Evolutionary conservation across 192 early-diverging fungal species (phyloP).

Genomic region (Linnemannia exigua): DNA sequence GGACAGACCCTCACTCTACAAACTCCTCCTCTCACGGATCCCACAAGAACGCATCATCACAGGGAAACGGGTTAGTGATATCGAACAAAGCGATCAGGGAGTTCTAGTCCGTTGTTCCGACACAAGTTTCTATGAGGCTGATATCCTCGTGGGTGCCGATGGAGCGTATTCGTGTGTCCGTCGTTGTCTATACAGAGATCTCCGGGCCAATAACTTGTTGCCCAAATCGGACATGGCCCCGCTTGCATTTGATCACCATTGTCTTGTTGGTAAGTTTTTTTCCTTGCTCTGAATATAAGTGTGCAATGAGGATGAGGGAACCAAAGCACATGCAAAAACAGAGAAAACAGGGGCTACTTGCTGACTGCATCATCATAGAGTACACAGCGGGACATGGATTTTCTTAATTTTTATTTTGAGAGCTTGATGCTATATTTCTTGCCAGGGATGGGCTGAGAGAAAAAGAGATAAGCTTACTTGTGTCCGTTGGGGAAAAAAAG

Average conservation of each 20-base stretch:
- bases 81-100: slow-evolving; percentile 18
- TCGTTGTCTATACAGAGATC: slow-evolving; percentile 33
- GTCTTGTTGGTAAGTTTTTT: slow-evolving; percentile 40
- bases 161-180: slow-evolving; percentile 42
- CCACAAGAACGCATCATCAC: slow-evolving; percentile 25
- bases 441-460: background rate
- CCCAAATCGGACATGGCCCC: slow-evolving; percentile 43
- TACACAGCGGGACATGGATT: background rate
- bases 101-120: slow-evolving; percentile 37
- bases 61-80: slow-evolving; percentile 32
- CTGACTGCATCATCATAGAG: background rate
- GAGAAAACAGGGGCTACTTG: slow-evolving; percentile 4
- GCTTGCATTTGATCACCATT: slow-evolving; percentile 45
- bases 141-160: slow-evolving; percentile 48
- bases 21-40: slow-evolving; percentile 32
- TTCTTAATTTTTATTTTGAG: slow-evolving; percentile 1
- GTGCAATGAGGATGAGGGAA: background rate
- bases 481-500: background rate
- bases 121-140: slow-evolving; percentile 4
- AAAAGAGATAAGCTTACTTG: background rate
- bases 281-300: background rate
- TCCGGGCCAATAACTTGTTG: slow-evolving; percentile 16
- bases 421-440: background rate
- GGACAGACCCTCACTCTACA: slow-evolving; percentile 48
- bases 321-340: background rate